Conservation (phyloP, 1,284 basidiomycete genomes). For the Pholiota adiposa region DNA sequence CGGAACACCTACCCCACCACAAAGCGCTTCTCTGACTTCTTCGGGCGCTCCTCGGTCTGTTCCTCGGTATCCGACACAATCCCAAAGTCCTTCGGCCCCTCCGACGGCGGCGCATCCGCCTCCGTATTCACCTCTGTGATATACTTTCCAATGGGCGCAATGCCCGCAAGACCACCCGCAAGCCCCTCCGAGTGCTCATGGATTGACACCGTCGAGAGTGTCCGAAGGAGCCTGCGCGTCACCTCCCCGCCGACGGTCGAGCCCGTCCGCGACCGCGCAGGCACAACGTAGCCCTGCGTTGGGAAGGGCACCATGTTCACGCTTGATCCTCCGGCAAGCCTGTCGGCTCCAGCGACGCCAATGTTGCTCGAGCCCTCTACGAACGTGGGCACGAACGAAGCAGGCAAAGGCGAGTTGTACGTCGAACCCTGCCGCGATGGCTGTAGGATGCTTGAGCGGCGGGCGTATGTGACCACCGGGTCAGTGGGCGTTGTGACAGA, state of each 20-base stretch:
- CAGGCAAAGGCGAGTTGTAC: slow-evolving; percentile 55
- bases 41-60: slow-evolving; percentile 21
- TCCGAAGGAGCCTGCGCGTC: slow-evolving; percentile 65
- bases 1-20: background rate
- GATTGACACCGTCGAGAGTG: slow-evolving; percentile 82
- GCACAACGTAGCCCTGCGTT: slow-evolving; percentile 67
- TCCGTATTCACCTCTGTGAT: slow-evolving; percentile 65
- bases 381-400: slow-evolving; percentile 43
- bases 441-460: slow-evolving; percentile 70
- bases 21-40: slow-evolving; percentile 9
- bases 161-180: slow-evolving; percentile 62
- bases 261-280: slow-evolving; percentile 74
- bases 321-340: slow-evolving; percentile 33
- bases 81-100: slow-evolving; percentile 71
- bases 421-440: slow-evolving; percentile 60
- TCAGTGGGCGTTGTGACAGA: slow-evolving; percentile 52
- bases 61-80: slow-evolving; percentile 43
- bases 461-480: slow-evolving; percentile 71
- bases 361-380: slow-evolving; percentile 43
- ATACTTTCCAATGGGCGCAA: slow-evolving; percentile 69
- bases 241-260: slow-evolving; percentile 61
- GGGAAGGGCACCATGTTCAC: slow-evolving; percentile 61
- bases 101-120: slow-evolving; percentile 75
- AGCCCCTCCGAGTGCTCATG: slow-evolving; percentile 74
- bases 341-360: slow-evolving; percentile 18